These are phyloP conservation scores for Cyclotella sp. DNA, from an alignment of 108 stramenopile species.

Conservation along the genomic window DNA sequence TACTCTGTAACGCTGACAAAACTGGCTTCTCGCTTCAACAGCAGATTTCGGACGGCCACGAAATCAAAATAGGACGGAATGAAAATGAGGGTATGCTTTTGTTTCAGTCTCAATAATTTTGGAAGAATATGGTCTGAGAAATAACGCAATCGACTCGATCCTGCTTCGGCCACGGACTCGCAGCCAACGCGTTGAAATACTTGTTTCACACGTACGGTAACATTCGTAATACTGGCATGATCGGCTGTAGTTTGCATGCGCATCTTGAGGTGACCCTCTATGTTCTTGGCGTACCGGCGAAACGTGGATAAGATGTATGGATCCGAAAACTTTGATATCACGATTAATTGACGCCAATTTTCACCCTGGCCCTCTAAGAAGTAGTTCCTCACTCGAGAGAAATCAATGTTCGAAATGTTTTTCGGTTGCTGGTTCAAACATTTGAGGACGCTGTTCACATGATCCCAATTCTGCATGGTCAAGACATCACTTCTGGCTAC, in stretches of 20 bases:
- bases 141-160: constrained; percentile 78
- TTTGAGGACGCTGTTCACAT: constrained; percentile 75
- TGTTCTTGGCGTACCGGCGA: constrained; percentile 70
- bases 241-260: constrained; percentile 56
- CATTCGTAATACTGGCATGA: constrained; percentile 72
- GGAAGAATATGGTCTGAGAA: constrained; percentile 85
- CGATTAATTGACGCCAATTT: constrained; percentile 87
- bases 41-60: constrained; percentile 85
- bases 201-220: constrained; percentile 80
- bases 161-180: constrained; percentile 65
- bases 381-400: constrained; percentile 92
- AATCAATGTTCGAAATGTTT: constrained; percentile 87
- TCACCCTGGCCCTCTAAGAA: constrained; percentile 82
- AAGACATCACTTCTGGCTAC: constrained; percentile 83
- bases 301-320: constrained; percentile 81
- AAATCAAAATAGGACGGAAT: constrained; percentile 96
- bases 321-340: constrained; percentile 74
- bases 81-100: constrained; percentile 89
- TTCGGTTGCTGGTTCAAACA: constrained; percentile 83
- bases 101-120: constrained; percentile 72
- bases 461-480: constrained; percentile 98
- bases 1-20: constrained; percentile 92
- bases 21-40: constrained; percentile 72
- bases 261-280: constrained; percentile 73
- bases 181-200: constrained; percentile 90